phyloP scores from a whole-genome alignment of 108 stramenopile species.

The Skeletonema potamos region DNA sequence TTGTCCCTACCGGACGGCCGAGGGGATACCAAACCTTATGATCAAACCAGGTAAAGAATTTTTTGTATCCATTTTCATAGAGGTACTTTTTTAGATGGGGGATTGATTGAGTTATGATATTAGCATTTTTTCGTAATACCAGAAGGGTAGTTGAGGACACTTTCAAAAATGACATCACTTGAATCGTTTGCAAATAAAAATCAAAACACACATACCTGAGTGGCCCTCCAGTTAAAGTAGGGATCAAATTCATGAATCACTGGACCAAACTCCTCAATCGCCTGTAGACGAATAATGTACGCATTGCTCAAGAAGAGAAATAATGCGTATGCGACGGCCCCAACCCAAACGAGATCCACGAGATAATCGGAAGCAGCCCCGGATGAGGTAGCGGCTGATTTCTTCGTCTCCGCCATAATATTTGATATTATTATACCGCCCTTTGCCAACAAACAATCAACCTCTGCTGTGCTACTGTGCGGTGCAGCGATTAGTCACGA shows the following conservation, averaged over 20 bases:
- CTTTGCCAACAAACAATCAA: not conserved
- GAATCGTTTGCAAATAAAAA: not conserved
- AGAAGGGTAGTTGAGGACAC: slow-evolving; percentile 1
- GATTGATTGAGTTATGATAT: not conserved
- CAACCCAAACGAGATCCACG: slow-evolving; percentile 60
- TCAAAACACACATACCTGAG: slow-evolving; percentile 75
- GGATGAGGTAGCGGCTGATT: not conserved
- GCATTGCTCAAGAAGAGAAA: slow-evolving; percentile 58
- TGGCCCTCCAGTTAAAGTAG: slow-evolving; percentile 94
- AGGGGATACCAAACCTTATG: slow-evolving; percentile 96
- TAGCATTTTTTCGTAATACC: not conserved
- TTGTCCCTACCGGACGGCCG: slow-evolving; percentile 96
- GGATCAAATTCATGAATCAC: slow-evolving; percentile 99
- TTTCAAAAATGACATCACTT: not conserved
- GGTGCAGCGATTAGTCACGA: too few species aligned
- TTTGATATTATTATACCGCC: not conserved
- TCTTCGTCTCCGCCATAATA: not conserved
- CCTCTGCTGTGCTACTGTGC: too few species aligned
- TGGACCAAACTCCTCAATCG: slow-evolving; percentile 89
- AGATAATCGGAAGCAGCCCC: slow-evolving; percentile 35
- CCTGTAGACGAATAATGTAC: slow-evolving; percentile 85
- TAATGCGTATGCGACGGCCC: slow-evolving; percentile 47
- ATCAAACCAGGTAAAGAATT: slow-evolving; percentile 88
- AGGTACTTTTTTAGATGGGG: slow-evolving; percentile 61
- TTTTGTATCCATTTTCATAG: slow-evolving; percentile 66